These are phyloP conservation scores for Neltuma alba DNA, from an alignment of 306 rosid species.

Conservation along the genomic window DNA sequence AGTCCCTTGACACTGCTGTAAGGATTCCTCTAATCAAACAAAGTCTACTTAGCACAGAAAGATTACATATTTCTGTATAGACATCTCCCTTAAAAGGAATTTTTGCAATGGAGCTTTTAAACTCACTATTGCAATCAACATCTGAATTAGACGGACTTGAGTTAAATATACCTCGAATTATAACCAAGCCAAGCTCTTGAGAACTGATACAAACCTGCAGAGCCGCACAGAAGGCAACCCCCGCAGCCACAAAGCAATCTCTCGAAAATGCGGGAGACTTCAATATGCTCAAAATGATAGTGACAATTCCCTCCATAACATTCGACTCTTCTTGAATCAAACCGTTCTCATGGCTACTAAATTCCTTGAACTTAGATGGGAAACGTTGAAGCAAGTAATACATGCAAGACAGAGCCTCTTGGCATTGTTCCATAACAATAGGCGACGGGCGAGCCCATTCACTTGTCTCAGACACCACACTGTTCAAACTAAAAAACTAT, in stretches of 20 bases:
- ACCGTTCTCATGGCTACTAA: constrained; percentile 14
- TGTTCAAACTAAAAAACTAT: constrained; percentile 50
- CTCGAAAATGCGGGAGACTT: constrained; percentile 71
- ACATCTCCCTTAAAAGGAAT: constrained; percentile 67
- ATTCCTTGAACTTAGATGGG: constrained; percentile 56
- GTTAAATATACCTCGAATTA: constrained; percentile 61
- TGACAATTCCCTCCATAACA: constrained; percentile 58
- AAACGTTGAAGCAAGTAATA: constrained; percentile 91
- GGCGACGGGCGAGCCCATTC: constrained; percentile 79
- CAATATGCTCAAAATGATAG: constrained; percentile 61
- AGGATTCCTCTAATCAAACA: constrained; percentile 92
- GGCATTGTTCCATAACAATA: constrained; percentile 93
- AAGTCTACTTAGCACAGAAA: constrained; percentile 75
- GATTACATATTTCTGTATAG: constrained; percentile 50
- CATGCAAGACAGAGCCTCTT: constrained; percentile 90
- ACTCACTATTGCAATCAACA: constrained; percentile 34
- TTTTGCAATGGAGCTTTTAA: constrained; percentile 46
- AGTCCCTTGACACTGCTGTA: constrained; percentile 78
- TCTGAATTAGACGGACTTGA: constrained; percentile 38
- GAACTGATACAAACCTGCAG: constrained; percentile 68
- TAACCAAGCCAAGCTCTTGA: constrained; percentile 73
- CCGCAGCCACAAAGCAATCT: constrained; percentile 94
- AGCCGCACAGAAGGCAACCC: constrained; percentile 84
- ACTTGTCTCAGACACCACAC: constrained; percentile 60
- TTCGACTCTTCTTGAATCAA: constrained; percentile 28